Percentiles rank a stretch among this genome's conserved stretches.
Conservation (phyloP, 225 moss, liverwort and hornwort genomes). For the Sphagnum tenellum region DNA sequence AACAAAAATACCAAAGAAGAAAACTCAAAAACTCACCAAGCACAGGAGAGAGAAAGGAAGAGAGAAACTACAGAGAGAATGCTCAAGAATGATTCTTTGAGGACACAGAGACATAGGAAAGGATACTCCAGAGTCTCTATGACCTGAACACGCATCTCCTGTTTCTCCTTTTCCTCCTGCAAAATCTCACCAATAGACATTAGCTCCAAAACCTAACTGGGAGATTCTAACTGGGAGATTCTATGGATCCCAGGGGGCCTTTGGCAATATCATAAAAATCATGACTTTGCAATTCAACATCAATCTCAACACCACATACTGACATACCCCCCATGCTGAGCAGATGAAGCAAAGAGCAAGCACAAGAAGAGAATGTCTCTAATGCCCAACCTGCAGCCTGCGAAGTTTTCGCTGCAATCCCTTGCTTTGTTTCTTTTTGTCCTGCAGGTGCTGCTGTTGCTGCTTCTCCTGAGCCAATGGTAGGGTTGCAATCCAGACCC, state of each 20-base stretch:
- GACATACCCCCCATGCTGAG: too few species aligned
- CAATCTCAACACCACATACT: neutral
- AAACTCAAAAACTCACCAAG: too few species aligned
- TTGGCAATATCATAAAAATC: neutral
- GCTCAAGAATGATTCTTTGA: too few species aligned
- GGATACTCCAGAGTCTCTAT: slow-evolving; percentile 52
- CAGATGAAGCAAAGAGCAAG: neutral
- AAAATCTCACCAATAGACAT: neutral
- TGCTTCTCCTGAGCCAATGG: neutral
- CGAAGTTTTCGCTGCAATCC: slow-evolving; percentile 54
- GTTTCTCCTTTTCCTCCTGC: slow-evolving; percentile 56
- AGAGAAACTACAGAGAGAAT: too few species aligned
- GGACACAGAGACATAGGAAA: neutral
- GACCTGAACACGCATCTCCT: slow-evolving; percentile 31
- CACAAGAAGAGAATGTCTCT: neutral
- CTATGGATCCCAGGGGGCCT: too few species aligned
- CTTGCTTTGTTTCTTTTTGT: slow-evolving; percentile 23
- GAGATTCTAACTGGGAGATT: neutral
- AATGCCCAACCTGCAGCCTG: slow-evolving; percentile 28
- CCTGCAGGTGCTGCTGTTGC: slow-evolving; percentile 24
- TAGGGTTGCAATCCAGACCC: too few species aligned
- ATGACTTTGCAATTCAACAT: neutral
- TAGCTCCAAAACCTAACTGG: neutral
- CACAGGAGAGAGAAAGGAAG: too few species aligned
- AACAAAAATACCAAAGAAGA: too few species aligned